Evolutionary conservation across 1,284 basidiomycete genomes (phyloP).

Genomic region (Gymnopus androsaceus): DNA sequence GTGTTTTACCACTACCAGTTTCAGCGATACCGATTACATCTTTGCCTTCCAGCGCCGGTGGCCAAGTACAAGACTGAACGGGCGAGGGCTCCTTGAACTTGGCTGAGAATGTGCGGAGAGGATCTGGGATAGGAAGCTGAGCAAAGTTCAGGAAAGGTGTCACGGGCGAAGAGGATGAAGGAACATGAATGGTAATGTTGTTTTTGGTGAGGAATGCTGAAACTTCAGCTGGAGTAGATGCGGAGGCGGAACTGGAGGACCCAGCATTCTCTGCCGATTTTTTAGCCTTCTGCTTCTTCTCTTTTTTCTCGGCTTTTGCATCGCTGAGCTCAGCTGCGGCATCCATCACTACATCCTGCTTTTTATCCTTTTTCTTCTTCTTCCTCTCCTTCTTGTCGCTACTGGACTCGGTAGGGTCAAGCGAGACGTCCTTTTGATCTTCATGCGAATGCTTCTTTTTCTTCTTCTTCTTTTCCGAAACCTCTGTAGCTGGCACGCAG

Average conservation of each 20-base stretch:
- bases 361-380: conserved; percentile 22
- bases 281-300: conserved; percentile 26
- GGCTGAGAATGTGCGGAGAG: conserved; percentile 63
- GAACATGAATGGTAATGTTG: conserved; percentile 71
- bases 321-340: background rate
- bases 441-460: background rate
- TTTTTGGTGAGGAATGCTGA: conserved; percentile 72
- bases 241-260: conserved; percentile 9
- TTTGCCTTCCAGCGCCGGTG: conserved; percentile 76
- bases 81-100: conserved; percentile 89
- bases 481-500: background rate
- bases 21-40: conserved; percentile 98
- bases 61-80: conserved; percentile 97
- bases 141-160: conserved; percentile 81
- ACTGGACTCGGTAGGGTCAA: background rate
- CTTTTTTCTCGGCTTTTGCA: conserved; percentile 23
- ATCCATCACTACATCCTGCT: background rate
- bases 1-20: conserved; percentile 96
- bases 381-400: conserved; percentile 21
- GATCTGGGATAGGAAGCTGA: conserved; percentile 68
- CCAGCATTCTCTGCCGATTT: conserved; percentile 25
- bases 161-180: conserved; percentile 45
- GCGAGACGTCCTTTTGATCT: background rate
- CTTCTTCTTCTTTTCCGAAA: conserved; percentile 7
- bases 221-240: conserved; percentile 42